Conservation (phyloP, 2,329 filamentous ascomycete species). For the Pseudogymnoascus sp. region DNA sequence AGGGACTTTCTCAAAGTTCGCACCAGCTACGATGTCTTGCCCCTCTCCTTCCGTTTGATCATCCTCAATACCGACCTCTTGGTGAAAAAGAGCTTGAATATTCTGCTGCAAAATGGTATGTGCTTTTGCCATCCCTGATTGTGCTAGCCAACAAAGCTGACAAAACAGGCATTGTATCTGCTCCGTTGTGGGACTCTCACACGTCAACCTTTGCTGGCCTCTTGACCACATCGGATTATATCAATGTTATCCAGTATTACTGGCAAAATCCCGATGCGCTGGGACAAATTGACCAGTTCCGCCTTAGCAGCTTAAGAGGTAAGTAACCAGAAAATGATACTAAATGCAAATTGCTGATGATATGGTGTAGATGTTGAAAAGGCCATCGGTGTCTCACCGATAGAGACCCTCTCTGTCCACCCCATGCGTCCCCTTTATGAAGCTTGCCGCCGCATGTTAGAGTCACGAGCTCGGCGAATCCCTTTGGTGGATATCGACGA, state of each 20-base stretch:
- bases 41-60: slow-evolving; percentile 91
- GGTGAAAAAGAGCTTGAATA: slow-evolving; percentile 94
- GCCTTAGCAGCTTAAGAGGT: slow-evolving; percentile 87
- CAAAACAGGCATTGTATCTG: slow-evolving; percentile 81
- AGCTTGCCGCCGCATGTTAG: slow-evolving; percentile 88
- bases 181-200: slow-evolving; percentile 92
- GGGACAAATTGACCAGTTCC: slow-evolving; percentile 86
- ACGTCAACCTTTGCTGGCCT: slow-evolving; percentile 90
- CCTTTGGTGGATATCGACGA: slow-evolving; percentile 90
- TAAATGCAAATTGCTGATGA: slow-evolving; percentile 13
- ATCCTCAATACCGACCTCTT: slow-evolving; percentile 91
- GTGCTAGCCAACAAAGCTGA: slow-evolving; percentile 13
- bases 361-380: slow-evolving; percentile 74
- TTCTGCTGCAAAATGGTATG: slow-evolving; percentile 89
- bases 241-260: slow-evolving; percentile 99
- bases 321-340: slow-evolving; percentile 22
- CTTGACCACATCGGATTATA: slow-evolving; percentile 92
- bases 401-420: slow-evolving; percentile 94
- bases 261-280: slow-evolving; percentile 92
- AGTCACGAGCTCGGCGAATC: slow-evolving; percentile 86
- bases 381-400: slow-evolving; percentile 80
- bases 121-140: slow-evolving; percentile 10
- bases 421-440: slow-evolving; percentile 88
- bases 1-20: slow-evolving; percentile 93
- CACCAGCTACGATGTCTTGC: slow-evolving; percentile 95